Conservation (phyloP, 768 basidiomycete species). For the Boletus sensibilis region DNA sequence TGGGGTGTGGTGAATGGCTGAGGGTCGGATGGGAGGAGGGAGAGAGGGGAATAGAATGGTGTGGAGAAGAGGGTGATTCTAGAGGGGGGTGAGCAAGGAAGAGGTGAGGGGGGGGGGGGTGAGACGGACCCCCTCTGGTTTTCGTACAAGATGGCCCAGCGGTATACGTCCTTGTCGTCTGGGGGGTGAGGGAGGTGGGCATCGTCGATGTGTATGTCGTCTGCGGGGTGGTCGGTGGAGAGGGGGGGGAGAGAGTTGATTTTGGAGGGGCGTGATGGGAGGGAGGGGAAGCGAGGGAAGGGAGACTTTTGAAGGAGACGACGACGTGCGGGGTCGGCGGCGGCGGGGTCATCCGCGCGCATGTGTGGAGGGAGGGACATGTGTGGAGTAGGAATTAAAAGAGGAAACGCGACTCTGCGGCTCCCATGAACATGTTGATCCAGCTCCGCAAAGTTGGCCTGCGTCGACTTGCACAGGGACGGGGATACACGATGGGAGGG, state of each 20-base stretch:
- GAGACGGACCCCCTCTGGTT: constrained; percentile 73
- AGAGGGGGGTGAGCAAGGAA: constrained; percentile 28
- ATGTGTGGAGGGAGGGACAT: constrained; percentile 40
- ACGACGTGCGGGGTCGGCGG: constrained; percentile 46
- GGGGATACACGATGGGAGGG: constrained; percentile 12
- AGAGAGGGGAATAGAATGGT: constrained; percentile 67
- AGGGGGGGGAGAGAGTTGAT: not conserved
- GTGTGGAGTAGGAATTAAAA: constrained; percentile 1
- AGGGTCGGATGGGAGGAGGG: constrained; percentile 71
- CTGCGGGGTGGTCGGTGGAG: not conserved
- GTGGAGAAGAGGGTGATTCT: constrained; percentile 66
- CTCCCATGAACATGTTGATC: constrained; percentile 13
- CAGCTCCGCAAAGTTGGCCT: constrained; percentile 12
- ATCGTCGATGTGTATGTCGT: constrained; percentile 36
- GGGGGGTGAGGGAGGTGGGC: constrained; percentile 21
- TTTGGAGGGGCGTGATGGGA: constrained; percentile 27
- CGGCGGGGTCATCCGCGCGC: constrained; percentile 41
- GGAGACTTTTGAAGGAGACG: constrained; percentile 41
- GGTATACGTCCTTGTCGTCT: constrained; percentile 52
- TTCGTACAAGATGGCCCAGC: constrained; percentile 79
- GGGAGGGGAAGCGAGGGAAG: constrained; percentile 33
- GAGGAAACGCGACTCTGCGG: not conserved
- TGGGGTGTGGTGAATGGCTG: constrained; percentile 67
- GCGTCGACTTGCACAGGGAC: constrained; percentile 14
- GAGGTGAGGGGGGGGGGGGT: not conserved